Percentiles rank a stretch among this genome's conserved stretches.
phyloP scores from a whole-genome alignment of 352 stramenopile genomes.

The Pelagophyceae sp. region DNA sequence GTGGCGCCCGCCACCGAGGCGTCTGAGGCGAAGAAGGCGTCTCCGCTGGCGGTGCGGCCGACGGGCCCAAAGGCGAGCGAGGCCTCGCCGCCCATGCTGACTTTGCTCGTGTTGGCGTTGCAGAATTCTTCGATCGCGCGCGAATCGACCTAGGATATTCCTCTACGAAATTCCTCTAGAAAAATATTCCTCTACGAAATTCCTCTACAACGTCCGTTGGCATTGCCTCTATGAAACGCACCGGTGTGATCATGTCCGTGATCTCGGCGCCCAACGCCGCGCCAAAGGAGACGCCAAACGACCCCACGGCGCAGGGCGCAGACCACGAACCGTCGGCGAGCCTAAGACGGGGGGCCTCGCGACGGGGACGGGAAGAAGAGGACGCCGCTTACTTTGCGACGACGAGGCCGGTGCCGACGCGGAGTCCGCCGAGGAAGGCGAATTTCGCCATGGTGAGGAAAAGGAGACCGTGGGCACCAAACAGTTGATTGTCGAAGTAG shows the following conservation, averaged over 20 bases:
- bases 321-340: slow-evolving; percentile 32
- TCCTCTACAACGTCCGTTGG: no score
- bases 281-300: slow-evolving; percentile 30
- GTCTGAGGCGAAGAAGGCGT: slow-evolving; percentile 5
- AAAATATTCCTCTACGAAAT: no score
- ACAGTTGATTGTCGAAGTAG: background rate
- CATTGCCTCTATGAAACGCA: no score
- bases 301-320: slow-evolving; percentile 30
- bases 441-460: slow-evolving; percentile 34
- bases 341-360: no score
- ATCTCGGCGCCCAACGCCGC: slow-evolving; percentile 29
- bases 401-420: slow-evolving; percentile 32
- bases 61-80: slow-evolving; percentile 73
- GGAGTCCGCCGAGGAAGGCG: slow-evolving; percentile 25
- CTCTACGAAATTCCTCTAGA: no score
- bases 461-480: slow-evolving; percentile 21
- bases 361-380: no score
- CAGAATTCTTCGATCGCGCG: background rate
- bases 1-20: background rate
- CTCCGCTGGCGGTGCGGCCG: slow-evolving; percentile 56
- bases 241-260: slow-evolving; percentile 6
- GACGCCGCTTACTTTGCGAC: no score
- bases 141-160: no score
- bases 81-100: slow-evolving; percentile 77
- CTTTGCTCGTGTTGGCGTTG: slow-evolving; percentile 32